Base-by-base conservation (phyloP, 2,329 filamentous ascomycete species). In the Colletotrichum eleusines region DNA sequence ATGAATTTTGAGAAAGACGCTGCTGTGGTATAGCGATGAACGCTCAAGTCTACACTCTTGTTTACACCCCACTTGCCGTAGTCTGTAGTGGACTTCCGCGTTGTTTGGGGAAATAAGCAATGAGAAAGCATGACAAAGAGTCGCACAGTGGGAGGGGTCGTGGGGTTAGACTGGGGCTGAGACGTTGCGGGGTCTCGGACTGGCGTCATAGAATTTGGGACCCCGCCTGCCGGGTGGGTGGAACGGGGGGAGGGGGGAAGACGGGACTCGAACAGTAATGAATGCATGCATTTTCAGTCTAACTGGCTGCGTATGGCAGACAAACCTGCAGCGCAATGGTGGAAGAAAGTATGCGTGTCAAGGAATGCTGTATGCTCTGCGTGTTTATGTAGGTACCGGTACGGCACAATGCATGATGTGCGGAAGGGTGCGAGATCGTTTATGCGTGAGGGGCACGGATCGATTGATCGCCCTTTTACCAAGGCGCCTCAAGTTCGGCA, bases 91-190 rank as follows among this genome's bases (percentile, higher is more conserved):
- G 63, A 71, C 51, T 68, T 59, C 69, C 64, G 65, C 11, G 16
- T 63, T 35, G 35, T 23, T 35, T 51, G 68, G 26, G 64, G 64
- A 20, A 68, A 68, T 68, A 68, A 71, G 69, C 69, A 53, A 71
- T 69, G 64, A 68, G 59, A 68, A 68, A 68, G 69, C 69, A 71
- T 71, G 69, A 71, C 64, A 71, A 71, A 71, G 69, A 44, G 60
- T 12, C 26, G 46, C 1, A 18, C 38, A 16, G 38, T 18, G 0
- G 14, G 38, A 40, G 38, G 14, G 38, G 38, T 14, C 38, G 46
- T 31, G 23, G 68, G 46, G 63, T 35, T 44, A 11, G 11, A 44
- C 18, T 14, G 59, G 14, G 31, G 28, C 18, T 4, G 12, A 38
- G 33, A 55, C 31, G 18, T 5, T 35, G 33, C 11, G 33, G 33